Evolutionary conservation across 352 stramenopile species (phyloP), one percentile per base, ranked within the genome.

Genomic region (Phytopythium vexans): DNA sequence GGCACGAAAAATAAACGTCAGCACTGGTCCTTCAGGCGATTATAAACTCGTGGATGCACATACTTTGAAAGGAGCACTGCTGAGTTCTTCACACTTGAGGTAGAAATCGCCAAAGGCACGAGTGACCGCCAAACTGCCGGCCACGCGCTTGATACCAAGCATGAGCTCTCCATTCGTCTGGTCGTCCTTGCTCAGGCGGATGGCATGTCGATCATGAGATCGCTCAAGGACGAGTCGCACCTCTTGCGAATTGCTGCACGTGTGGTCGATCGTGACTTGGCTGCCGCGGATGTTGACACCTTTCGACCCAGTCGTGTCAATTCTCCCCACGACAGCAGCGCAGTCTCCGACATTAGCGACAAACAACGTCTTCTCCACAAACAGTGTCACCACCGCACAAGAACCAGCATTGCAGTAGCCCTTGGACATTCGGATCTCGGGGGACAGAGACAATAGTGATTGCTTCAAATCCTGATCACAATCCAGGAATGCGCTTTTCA

Each of bases 21-120:
- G 21, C 21, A 27, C 21, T 27, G 21, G 21, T 27, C 21, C 21
- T 27, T 43, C 12, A 49, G 32, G 6, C 35, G 16, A 14, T 33
- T 12, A 15, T 15, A 15, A 36, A 36, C 9, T 43, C 39, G 39
- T 43, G 21, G 10, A 21, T 43, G 12, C 21, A 27, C 21, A 27
- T 21, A 87, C 72, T 72, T 97, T 97, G 63, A 97, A 97, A 6
- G 89, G 92, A 49, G 84, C 74, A 10, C 90, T 94, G 42, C 85
- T 96, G n/a, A 98, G 63, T 21, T 92, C 72, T 57, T 92, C 86
- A 41, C 81, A 96, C 59, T 98, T 98, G 8, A 98, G 71, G 43
- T 98, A 98, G 15, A 94, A 95, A 61, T 98, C 92, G 12, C 92
- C 92, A 40, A 98, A 85, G 1, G 92, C 92, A 52, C 90, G 75